Base-by-base conservation (phyloP, 495 filamentous ascomycete genomes). In the Xylaria venustula region DNA sequence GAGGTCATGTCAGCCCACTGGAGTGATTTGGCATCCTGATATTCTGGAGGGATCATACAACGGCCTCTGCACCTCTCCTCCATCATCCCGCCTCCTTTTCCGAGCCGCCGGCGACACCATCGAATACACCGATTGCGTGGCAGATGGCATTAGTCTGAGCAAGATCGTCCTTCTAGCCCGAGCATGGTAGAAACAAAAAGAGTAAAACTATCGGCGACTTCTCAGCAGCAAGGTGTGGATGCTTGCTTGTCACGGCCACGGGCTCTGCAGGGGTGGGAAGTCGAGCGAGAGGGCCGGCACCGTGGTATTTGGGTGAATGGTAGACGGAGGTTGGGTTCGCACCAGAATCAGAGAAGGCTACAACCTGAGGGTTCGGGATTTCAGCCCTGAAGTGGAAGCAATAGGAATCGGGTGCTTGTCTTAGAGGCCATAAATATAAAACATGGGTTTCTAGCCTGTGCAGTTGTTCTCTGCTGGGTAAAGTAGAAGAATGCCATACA, bases 61-160 rank as follows among this genome's bases (percentile, higher is more conserved):
- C 65, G 66, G 60, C 40, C 68, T 22, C 54, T 74, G 74, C 49
- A 64, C 61, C 50, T 64, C 54, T 57, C 36, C 59, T 58, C 57
- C 45, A 51, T 77, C 76, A 30, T 78, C 76, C 58, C 74, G 75
- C 58, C 72, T 73, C 59, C 77, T 67, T 66, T 79, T 80, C 67
- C 69, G 78, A 58, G 62, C 60, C 47, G 63, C 54, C 26, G 65
- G 62, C 46, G 68, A 61, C 22, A 68, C 60, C 54, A 60, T 66
- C 2, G 63, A 55, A 30, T 17, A 32, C 52, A 65, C 55, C 11
- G 54, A 51, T 22, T 60, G 41, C 40, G 61, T 60, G 51, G 52
- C 61, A 14, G 67, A 70, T 47, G 69, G 69, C 69, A 72, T 70
- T 46, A 62, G 40, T 60, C 51, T 48, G 34, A 9, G 28, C 30